phyloP scores from a whole-genome alignment of 225 moss, liverwort and hornwort genomes.

The Antitrichia curtipendula region DNA sequence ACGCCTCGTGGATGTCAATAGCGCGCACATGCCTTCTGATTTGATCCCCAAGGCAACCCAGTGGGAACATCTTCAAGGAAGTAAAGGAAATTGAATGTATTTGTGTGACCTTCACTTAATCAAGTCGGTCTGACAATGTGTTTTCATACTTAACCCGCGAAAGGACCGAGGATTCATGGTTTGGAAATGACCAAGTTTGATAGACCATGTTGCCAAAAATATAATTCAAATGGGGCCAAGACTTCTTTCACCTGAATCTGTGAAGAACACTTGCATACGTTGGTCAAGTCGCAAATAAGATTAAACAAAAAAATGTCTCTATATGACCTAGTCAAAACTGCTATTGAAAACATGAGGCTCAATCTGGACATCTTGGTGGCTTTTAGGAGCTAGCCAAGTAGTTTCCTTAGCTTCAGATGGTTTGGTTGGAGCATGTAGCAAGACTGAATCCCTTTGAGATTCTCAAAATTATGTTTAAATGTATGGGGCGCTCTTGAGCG shows the following conservation, averaged over 20 bases:
- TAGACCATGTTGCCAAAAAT: neutral
- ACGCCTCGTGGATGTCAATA: conserved; percentile 2
- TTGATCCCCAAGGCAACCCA: neutral
- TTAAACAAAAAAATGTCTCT: neutral
- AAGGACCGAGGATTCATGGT: neutral
- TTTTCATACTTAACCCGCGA: no score
- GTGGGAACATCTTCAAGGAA: neutral
- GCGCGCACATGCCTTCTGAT: conserved; percentile 3
- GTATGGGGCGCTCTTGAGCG: neutral
- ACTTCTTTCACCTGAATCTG: neutral
- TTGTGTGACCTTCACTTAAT: neutral
- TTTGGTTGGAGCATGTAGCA: neutral
- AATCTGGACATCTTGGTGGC: neutral
- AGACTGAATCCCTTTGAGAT: neutral
- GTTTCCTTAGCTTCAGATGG: neutral
- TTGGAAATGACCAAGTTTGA: neutral
- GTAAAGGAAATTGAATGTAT: neutral
- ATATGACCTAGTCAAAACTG: neutral
- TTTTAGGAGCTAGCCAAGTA: neutral
- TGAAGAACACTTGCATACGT: neutral
- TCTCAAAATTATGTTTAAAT: neutral
- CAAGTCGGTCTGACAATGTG: neutral
- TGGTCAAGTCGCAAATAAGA: neutral
- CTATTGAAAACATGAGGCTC: neutral
- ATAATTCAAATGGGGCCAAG: neutral